Base-by-base conservation (phyloP, 2,329 filamentous ascomycete genomes). In the Ascochyta clinopodiicola region DNA sequence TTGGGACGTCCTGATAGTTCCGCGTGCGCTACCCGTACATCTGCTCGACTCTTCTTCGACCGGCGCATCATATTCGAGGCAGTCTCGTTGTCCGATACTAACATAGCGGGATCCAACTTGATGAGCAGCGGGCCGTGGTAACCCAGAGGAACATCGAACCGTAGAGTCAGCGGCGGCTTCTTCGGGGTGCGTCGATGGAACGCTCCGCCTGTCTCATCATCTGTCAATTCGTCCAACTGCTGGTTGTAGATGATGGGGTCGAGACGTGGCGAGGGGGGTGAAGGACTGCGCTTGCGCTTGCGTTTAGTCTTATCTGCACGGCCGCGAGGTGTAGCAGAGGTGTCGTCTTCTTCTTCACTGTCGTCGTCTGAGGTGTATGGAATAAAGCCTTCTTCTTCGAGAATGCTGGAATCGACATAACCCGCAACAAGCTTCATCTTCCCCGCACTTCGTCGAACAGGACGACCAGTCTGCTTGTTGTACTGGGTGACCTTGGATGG, bases 41-140 rank as follows among this genome's bases (percentile, higher is more conserved):
- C 6, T 2, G 29, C 4, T 32, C 19, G 36, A 10, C 45, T 39
- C 13, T 36, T 36, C 51, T 60, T 67, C 21, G 60, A 61, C 15
- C 37, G 48, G 19, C 38, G 61, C 62, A 73, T 64, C 15, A 66
- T 50, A 24, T 63, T 13, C 4, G 29, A 61, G 7, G 51, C 32
- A 27, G 25, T 42, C 43, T 59, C 53, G 13, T 57, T 50, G 6
- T 49, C 54, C 13, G 39, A 51, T 4, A 62, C 58, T 17, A 71
- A 31, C 15, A 73, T 39, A n/a, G 50, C 55, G 9, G 60, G 61
- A 49, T 80, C 74, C 15, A 81, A 64, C 47, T 77, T 76, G 44
- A 81, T 70, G 21, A 76, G 67, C 40, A 81, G 68, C 4, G 78
- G 79, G n/a, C 79, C 79, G 62, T 76, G 69, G 59, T 78, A 79